Evolutionary conservation across 495 filamentous ascomycete species (phyloP), one percentile per base, ranked within the genome.

Genomic region (Penicillium macrosclerotiorum): DNA sequence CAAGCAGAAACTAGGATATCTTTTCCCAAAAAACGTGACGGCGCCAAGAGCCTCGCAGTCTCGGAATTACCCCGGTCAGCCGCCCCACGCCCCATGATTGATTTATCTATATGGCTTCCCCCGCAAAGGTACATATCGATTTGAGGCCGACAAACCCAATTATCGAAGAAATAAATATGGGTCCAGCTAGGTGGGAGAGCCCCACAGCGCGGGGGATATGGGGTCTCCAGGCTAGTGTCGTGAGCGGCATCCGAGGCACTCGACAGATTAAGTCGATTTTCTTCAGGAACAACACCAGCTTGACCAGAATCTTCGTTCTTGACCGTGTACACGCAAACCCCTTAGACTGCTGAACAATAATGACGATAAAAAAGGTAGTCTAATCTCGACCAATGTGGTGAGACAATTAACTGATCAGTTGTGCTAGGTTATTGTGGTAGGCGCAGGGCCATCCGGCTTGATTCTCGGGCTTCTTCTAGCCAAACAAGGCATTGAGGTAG

Each of bases 391-490:
- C 25, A 8, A 29, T 4, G 18, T 9, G 5, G 2, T 13, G 6
- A 19, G 0, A 4, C 23, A 1, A 12, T 7, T 9, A 3, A 11
- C 5, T 29, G 11, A 38, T n/a, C 26, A 13, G 43, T 26, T 18
- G 13, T 14, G 4, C 5, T 26, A 76, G 62, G 59, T 79, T 16
- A 66, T 79, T 37, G 60, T 82, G 24, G 78, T 80, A 4, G 78
- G 79, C 20, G 79, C 79, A 9, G 78, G 77, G 2, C 78, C 78
- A 2, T 76, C 78, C 1, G 76, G 79, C 16, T 72, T 83, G 3
- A 69, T 82, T 9, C 72, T 82, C 1, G 65, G 69, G 0, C 59
- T 84, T 9, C 63, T 83, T 13, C 73, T 83, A 7, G 65, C 76
- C 8, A 75, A 76, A 56, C 59, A 70, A 45, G 73, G 75, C 14